A percentile compares a stretch with the other conserved stretches of the same genome.
Evolutionary conservation across 169 alveolate genomes (phyloP).

Genomic region (Plasmodium coatneyi): DNA sequence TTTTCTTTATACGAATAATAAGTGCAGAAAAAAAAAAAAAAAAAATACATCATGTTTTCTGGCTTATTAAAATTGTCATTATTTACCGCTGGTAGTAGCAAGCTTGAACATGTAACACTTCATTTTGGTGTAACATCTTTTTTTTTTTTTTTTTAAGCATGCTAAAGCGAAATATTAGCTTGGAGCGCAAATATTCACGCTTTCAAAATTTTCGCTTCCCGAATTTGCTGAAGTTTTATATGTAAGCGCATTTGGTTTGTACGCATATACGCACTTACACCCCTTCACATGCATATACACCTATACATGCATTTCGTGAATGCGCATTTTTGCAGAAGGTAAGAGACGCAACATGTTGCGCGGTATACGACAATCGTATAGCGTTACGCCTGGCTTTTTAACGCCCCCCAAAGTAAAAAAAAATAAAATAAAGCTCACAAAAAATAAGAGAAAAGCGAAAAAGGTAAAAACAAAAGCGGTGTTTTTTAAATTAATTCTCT

Average conservation of each 20-base stretch:
- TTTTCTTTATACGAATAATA: neutral
- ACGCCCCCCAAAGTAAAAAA: neutral
- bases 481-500: neutral
- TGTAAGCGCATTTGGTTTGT: neutral
- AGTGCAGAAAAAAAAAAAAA: slow-evolving; percentile 5
- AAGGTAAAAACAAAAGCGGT: neutral
- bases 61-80: slow-evolving; percentile 7
- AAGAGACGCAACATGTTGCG: neutral
- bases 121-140: neutral
- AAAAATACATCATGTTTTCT: slow-evolving; percentile 12
- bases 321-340: neutral
- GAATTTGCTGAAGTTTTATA: neutral
- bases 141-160: slow-evolving; percentile 16
- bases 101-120: neutral
- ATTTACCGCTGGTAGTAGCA: neutral
- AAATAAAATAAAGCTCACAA: slow-evolving; percentile 35
- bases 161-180: slow-evolving; percentile 6
- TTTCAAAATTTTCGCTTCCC: neutral
- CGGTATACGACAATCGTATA: neutral
- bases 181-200: neutral
- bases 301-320: neutral
- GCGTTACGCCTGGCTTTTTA: neutral
- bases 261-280: neutral
- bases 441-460: slow-evolving; percentile 4
- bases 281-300: neutral